Evolutionary conservation across 2,329 filamentous ascomycete genomes (phyloP), one percentile per base, ranked within the genome.

Genomic region (Colletotrichum sp.): DNA sequence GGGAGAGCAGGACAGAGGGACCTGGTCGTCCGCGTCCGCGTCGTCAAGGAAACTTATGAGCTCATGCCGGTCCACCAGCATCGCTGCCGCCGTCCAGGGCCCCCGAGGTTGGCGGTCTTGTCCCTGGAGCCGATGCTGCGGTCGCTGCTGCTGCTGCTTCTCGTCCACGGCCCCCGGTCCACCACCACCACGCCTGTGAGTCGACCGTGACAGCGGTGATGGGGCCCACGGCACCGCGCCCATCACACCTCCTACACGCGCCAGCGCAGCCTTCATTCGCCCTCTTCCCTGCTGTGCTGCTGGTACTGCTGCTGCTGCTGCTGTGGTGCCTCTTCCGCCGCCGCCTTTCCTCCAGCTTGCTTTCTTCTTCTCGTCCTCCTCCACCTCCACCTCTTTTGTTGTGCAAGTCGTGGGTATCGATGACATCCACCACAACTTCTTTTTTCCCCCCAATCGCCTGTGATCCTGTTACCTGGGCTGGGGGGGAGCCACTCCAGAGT

Each of bases 31-130:
- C 72, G 65, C 36, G 65, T 77, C 75, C 32, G 72, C 60, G 71
- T 77, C 73, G 73, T 75, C 72, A 52, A 77, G 72, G 72, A 75
- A 74, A 71, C 75, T 77, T 77, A 75, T 75, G 75, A 77, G 75
- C 63, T 67, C 72, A 71, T 75, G 75, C 61, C 55, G 61, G 48
- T 48, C 71, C 63, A 61, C 71, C 64, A 30, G 64, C 65, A 43
- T 71, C 60, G 59, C 65, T 74, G 59, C 60, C 72, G 72, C 48
- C 60, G 67, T 63, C 67, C 72, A 74, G 60, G 72, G 67, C 15
- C 67, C 34, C 48, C 60, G 67, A 61, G 26, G 71, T 48, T 39
- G 65, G 65, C 66, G 34, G 32, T 68, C 48, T 16, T 57, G 43
- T 32, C 24, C 39, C 65, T 55, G 64, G 36, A 21, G 65, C 48